Percentiles rank a stretch among this genome's conserved stretches.
Evolutionary conservation across 305 asterid species (phyloP).

Genomic region (Ajuga reptans): DNA sequence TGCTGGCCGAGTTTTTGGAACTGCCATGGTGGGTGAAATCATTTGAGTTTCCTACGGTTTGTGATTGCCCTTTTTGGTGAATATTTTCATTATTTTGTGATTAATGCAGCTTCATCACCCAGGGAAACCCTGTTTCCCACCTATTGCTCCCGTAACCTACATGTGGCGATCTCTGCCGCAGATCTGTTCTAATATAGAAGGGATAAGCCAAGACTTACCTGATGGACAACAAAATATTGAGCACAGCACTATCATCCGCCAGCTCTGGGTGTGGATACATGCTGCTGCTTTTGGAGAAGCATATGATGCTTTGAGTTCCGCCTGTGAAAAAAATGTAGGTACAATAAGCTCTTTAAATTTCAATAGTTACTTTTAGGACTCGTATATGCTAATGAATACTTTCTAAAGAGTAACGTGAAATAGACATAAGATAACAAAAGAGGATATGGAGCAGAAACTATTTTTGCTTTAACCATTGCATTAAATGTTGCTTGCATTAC

Average conservation of each 20-base stretch:
- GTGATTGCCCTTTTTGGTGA: conserved; percentile 1
- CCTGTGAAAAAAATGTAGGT: conserved; percentile 52
- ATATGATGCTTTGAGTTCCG: conserved; percentile 45
- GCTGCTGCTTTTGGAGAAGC: conserved; percentile 81
- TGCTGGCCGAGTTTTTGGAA: conserved; percentile 51
- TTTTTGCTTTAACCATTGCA: too few relatives aligned
- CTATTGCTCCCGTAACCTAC: conserved; percentile 47
- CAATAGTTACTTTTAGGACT: not conserved
- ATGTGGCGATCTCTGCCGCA: conserved; percentile 36
- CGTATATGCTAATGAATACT: conserved; percentile 15
- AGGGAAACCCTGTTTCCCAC: conserved; percentile 33
- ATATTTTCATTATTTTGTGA: conserved; percentile 17
- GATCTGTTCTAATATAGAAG: conserved; percentile 20
- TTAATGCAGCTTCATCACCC: conserved; percentile 58
- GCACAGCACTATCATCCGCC: conserved; percentile 31
- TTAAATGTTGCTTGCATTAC: too few relatives aligned
- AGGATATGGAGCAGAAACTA: too few relatives aligned
- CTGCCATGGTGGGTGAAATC: conserved; percentile 54
- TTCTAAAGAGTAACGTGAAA: too few relatives aligned
- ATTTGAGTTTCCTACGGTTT: not conserved
- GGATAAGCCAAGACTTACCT: not conserved
- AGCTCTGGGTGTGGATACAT: conserved; percentile 80
- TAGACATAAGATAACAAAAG: too few relatives aligned
- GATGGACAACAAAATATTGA: conserved; percentile 27
- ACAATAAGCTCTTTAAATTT: not conserved